Base-by-base conservation (phyloP, 169 alveolate genomes). In the Cystoisospora suis region DNA sequence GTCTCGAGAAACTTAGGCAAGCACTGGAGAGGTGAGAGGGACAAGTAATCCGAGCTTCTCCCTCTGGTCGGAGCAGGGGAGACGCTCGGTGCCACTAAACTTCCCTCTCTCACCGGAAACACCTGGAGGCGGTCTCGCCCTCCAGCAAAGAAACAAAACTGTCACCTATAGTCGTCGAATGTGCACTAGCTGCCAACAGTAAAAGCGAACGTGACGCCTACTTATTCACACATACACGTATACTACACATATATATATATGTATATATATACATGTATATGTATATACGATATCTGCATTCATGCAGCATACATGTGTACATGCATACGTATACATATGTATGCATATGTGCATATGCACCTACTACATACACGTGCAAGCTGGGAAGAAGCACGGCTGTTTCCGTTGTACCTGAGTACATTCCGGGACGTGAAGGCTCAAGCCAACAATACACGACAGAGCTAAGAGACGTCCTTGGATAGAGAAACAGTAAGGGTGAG, bases 381-480 rank as follows among this genome's bases (percentile, higher is more conserved):
- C n/a, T 20, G 61, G 61, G 61, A 20, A 49, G 61, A 20, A 49
- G 61, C 61, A 20, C 61, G 61, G n/a, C n/a, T 49, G n/a, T 49
- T 49, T 49, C 20, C 9, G 9, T 49, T 20, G 20, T 49, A 65
- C 77, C 5, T 65, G 77, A 15, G 34, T n/a, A 44, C 77, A 15
- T n/a, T 65, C 42, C 15, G 42, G 77, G 9, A 5, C 77, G 77
- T n/a, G 42, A 44, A 65, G 45, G 36, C 34, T 44, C 45, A 65
- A n/a, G 42, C 6, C n/a, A n/a, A 65, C 20, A 2, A 12, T 32
- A 65, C 77, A 23, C 42, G 45, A 44, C 3, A 65, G 44, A 0
- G 77, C 77, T 44, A 65, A 27, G 6, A 65, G 42, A 32, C 77
- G n/a, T 9, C 77, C 77, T n/a, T 65, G 77, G n/a, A 65, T 65